Base-by-base conservation (phyloP, 768 basidiomycete genomes). In the Podaxis sp. region DNA sequence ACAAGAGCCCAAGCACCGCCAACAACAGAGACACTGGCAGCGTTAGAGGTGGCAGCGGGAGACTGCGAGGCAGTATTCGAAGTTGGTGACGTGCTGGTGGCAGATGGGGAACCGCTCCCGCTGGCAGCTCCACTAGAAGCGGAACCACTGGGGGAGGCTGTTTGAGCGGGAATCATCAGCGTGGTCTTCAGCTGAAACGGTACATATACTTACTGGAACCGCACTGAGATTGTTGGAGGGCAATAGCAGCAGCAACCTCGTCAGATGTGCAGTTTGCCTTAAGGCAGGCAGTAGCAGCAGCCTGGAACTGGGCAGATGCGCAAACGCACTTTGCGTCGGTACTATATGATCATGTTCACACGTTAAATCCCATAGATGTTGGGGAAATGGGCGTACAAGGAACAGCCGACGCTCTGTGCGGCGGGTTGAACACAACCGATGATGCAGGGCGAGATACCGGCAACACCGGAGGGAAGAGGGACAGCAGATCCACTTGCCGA, bases 261-360 rank as follows among this genome's bases (percentile, higher is more conserved):
- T 44, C 54, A 1, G 61, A 9, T 1, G 66, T 63, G 40, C 69
- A 70, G 48, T 69, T 62, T 10, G 23, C 50, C 7, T 36, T 18
- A 16, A 70, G 59, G 48, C 69, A 70, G 1, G 61, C 61, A n/a
- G 62, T 57, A 1, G 68, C 69, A 16, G 65, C 67, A 4, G 60
- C 50, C 28, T 67, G 60, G 65, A 69, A 69, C 40, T 68, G 65
- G 0, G 66, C 65, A 13, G 69, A 70, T 0, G 60, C 54, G 57
- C 69, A 70, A 27, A 69, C 67, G 32, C 69, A 70, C 2, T 27
- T 1, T 1, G 57, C n/a, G 48, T 70, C 62, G 38, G 67, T 61
- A 62, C 69, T 70, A 13, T 13, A 21, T 23, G 16, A 52, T 1
- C 37, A 7, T 44, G 6, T 27, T 7, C 25, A 35, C 16, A 35